Percentiles rank a stretch among this genome's conserved stretches.
Evolutionary conservation across 495 filamentous ascomycete genomes (phyloP).

Genomic region (Lasiosphaeria ovina): DNA sequence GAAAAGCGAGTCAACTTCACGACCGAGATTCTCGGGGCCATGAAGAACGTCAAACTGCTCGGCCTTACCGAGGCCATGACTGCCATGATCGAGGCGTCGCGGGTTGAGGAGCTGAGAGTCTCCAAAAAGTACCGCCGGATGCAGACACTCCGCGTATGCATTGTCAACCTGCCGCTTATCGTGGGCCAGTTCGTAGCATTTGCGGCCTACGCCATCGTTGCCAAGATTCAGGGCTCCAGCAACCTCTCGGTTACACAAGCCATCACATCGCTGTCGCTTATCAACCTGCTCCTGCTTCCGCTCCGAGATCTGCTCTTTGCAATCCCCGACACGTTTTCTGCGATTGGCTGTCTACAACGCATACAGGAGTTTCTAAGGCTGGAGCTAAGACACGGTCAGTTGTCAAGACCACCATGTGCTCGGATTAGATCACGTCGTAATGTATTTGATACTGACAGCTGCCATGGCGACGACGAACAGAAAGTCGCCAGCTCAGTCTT

Average conservation of each 20-base stretch:
- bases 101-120: slow-evolving; percentile 48
- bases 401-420: too few species aligned
- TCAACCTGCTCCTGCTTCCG: slow-evolving; percentile 14
- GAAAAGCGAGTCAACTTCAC: slow-evolving; percentile 34
- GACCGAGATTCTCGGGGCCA: slow-evolving; percentile 34
- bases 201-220: slow-evolving; percentile 26
- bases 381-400: too few species aligned
- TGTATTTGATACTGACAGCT: too few species aligned
- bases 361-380: slow-evolving; percentile 24
- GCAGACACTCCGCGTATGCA: neutral
- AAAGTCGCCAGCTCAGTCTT: too few species aligned
- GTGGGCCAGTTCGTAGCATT: slow-evolving; percentile 25
- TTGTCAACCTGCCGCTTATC: slow-evolving; percentile 19
- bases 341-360: slow-evolving; percentile 11
- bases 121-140: slow-evolving; percentile 11
- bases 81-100: slow-evolving; percentile 46
- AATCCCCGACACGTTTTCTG: slow-evolving; percentile 4
- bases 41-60: slow-evolving; percentile 44
- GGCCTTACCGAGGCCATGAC: slow-evolving; percentile 30
- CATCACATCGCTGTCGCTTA: slow-evolving; percentile 18
- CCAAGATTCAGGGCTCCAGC: slow-evolving; percentile 19
- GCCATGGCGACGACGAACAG: too few species aligned
- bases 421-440: too few species aligned
- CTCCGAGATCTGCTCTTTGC: slow-evolving; percentile 4
- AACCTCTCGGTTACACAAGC: slow-evolving; percentile 18